These are phyloP conservation scores for Esteya vermicola DNA, from an alignment of 2,329 filamentous ascomycete genomes.

Conservation along the genomic window DNA sequence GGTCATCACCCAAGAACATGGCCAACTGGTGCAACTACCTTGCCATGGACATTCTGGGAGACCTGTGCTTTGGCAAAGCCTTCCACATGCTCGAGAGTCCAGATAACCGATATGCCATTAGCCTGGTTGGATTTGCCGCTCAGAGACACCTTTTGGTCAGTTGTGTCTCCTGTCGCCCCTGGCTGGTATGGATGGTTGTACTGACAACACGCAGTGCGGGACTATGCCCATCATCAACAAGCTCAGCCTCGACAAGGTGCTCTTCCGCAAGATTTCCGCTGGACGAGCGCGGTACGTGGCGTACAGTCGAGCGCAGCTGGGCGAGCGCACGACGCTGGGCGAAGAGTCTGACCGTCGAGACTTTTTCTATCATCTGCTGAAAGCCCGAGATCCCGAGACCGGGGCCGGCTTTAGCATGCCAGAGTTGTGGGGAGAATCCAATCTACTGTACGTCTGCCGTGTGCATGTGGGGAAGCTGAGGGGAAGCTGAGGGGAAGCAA, in stretches of 20 bases:
- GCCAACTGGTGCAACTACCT: conserved; percentile 47
- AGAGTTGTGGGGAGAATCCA: conserved; percentile 58
- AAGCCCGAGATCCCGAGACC: conserved; percentile 57
- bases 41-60: conserved; percentile 48
- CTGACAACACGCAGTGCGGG: conserved; percentile 36
- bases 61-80: conserved; percentile 46
- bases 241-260: conserved; percentile 50
- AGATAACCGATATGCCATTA: conserved; percentile 51
- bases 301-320: conserved; percentile 53
- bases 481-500: no score
- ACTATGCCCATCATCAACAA: conserved; percentile 56
- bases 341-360: conserved; percentile 54
- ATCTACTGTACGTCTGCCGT: conserved; percentile 34
- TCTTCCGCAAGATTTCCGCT: conserved; percentile 53
- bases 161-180: no score
- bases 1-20: conserved; percentile 47
- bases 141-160: conserved; percentile 55
- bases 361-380: conserved; percentile 63
- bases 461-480: no score
- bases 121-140: conserved; percentile 52
- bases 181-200: no score
- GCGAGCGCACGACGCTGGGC: conserved; percentile 50
- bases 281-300: conserved; percentile 57
- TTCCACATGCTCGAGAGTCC: conserved; percentile 46
- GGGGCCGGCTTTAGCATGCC: conserved; percentile 49